Evolutionary conservation across 352 stramenopile species (phyloP).

Genomic region (Phytophthora agathidicida): DNA sequence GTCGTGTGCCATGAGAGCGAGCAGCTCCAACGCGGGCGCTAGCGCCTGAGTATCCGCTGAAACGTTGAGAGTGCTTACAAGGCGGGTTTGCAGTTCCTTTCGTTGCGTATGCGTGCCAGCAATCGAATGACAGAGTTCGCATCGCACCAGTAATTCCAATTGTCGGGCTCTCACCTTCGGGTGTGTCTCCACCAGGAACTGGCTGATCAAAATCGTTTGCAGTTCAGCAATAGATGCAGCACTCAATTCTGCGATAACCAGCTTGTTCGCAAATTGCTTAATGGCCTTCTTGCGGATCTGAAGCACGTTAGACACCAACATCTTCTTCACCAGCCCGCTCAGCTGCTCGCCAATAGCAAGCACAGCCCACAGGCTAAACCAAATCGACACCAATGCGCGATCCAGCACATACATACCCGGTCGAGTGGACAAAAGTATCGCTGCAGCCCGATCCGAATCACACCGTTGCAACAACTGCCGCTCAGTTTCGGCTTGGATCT

Average conservation of each 20-base stretch:
- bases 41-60: slow-evolving; percentile 61
- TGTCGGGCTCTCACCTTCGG: slow-evolving; percentile 66
- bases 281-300: slow-evolving; percentile 68
- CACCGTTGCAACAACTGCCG: slow-evolving; percentile 40
- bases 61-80: slow-evolving; percentile 35
- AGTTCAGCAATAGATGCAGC: slow-evolving; percentile 28
- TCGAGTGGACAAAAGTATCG: slow-evolving; percentile 23
- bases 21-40: slow-evolving; percentile 62
- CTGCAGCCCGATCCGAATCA: slow-evolving; percentile 12
- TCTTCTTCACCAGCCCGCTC: slow-evolving; percentile 27
- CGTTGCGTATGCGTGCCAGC: slow-evolving; percentile 7
- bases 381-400: slow-evolving; percentile 56
- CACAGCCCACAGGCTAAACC: slow-evolving; percentile 38
- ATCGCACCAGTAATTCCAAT: slow-evolving; percentile 57
- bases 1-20: slow-evolving; percentile 48
- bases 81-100: slow-evolving; percentile 26
- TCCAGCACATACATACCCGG: slow-evolving; percentile 55
- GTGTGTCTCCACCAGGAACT: slow-evolving; percentile 67
- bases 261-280: slow-evolving; percentile 54
- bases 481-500: slow-evolving; percentile 36
- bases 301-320: slow-evolving; percentile 53
- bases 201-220: slow-evolving; percentile 43
- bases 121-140: slow-evolving; percentile 29
- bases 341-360: slow-evolving; percentile 12
- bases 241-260: slow-evolving; percentile 16